phyloP scores from a whole-genome alignment of 1,284 basidiomycete genomes.

The Stygiomarasmius scandens region DNA sequence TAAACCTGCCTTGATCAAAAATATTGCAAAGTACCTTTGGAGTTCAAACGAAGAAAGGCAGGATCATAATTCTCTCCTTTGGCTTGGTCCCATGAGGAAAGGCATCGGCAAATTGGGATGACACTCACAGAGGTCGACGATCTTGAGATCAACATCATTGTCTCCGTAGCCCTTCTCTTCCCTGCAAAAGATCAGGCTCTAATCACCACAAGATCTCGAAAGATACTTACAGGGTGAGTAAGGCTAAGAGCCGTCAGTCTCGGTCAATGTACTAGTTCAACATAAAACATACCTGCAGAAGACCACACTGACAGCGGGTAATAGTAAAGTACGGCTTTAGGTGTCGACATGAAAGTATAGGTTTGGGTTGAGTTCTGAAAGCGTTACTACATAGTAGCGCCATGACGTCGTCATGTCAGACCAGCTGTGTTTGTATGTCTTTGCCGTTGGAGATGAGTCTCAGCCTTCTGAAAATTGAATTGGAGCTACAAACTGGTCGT shows the following conservation, averaged over 20 bases:
- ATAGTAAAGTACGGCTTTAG: conserved; percentile 62
- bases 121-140: conserved; percentile 61
- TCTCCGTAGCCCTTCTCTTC: conserved; percentile 74
- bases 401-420: conserved; percentile 5
- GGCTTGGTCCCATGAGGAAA: conserved; percentile 35
- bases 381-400: too few species aligned
- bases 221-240: conserved; percentile 49
- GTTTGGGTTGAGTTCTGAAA: too few species aligned
- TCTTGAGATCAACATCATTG: conserved; percentile 66
- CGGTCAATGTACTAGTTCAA: not conserved
- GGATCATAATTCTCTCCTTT: conserved; percentile 71
- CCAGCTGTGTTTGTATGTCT: not conserved
- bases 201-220: conserved; percentile 1
- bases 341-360: conserved; percentile 13
- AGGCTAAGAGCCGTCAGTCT: conserved; percentile 33
- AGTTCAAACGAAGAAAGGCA: conserved; percentile 75
- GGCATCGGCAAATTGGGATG: not conserved
- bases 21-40: conserved; percentile 54
- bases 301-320: conserved; percentile 61
- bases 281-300: conserved; percentile 52
- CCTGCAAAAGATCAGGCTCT: conserved; percentile 34
- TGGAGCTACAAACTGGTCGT: too few species aligned
- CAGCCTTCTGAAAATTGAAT: not conserved
- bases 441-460: not conserved
- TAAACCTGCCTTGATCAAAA: not conserved